Percentiles rank a stretch among this genome's conserved stretches.
These are phyloP conservation scores for Megacollybia marginata DNA, from an alignment of 768 basidiomycete genomes.

Conservation along the genomic window DNA sequence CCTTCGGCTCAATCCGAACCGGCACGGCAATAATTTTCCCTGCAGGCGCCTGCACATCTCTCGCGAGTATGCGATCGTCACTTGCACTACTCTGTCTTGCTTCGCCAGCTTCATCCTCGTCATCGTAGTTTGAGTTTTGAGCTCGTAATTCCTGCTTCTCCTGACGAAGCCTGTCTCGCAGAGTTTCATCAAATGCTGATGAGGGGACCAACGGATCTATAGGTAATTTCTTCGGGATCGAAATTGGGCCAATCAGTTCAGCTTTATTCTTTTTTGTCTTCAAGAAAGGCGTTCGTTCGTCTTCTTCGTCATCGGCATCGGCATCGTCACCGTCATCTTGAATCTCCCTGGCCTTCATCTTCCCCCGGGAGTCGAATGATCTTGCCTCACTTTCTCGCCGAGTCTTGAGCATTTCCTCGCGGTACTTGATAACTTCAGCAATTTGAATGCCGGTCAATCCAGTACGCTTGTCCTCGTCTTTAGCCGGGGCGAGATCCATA, in stretches of 20 bases:
- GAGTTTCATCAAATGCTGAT: constrained; percentile 74
- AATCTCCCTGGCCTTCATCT: constrained; percentile 13
- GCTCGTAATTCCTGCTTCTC: constrained; percentile 20
- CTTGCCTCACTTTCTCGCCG: constrained; percentile 15
- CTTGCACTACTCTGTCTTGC: constrained; percentile 16
- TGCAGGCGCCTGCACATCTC: constrained; percentile 69
- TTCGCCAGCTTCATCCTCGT: constrained; percentile 22
- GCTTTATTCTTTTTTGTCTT: constrained; percentile 15
- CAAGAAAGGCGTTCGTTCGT: constrained; percentile 31
- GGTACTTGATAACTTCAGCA: constrained; percentile 78
- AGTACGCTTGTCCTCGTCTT: constrained; percentile 76
- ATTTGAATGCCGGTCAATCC: constrained; percentile 69
- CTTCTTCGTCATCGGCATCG: constrained; percentile 14
- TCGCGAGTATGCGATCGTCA: constrained; percentile 52
- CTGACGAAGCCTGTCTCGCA: constrained; percentile 55
- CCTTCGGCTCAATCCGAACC: constrained; percentile 96
- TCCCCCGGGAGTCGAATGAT: not conserved
- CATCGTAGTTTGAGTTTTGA: constrained; percentile 23
- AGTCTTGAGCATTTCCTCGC: constrained; percentile 72
- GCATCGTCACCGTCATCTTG: constrained; percentile 17
- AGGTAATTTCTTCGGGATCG: constrained; percentile 35
- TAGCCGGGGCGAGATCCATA: constrained; percentile 56
- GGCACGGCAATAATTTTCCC: constrained; percentile 92
- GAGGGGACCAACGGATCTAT: constrained; percentile 87
- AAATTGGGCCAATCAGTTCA: constrained; percentile 12